Evolutionary conservation across 2,329 filamentous ascomycete genomes (phyloP).

Genomic region (Fusarium odoratissimum): DNA sequence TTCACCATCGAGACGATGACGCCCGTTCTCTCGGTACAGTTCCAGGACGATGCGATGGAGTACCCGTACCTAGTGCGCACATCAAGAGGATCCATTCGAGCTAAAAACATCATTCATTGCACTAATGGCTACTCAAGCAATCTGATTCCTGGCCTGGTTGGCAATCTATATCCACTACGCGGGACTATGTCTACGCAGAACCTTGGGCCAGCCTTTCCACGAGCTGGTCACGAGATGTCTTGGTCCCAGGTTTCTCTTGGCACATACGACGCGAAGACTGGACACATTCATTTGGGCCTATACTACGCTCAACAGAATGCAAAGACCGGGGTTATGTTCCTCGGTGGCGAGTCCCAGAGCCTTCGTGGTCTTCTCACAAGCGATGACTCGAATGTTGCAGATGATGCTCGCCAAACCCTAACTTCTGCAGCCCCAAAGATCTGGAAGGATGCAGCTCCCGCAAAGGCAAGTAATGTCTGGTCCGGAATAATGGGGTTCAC

Average conservation of each 20-base stretch:
- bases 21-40: constrained; percentile 41
- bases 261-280: constrained; percentile 61
- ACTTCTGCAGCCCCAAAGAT: constrained; percentile 52
- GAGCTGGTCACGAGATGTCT: constrained; percentile 49
- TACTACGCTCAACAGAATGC: constrained; percentile 47
- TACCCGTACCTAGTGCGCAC: constrained; percentile 58
- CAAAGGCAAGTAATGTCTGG: constrained; percentile 54
- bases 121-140: constrained; percentile 65
- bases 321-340: constrained; percentile 57
- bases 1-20: constrained; percentile 55
- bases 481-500: constrained; percentile 61
- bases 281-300: constrained; percentile 48
- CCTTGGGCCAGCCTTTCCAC: constrained; percentile 49
- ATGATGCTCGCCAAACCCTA: constrained; percentile 48
- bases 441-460: constrained; percentile 36
- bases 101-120: constrained; percentile 64
- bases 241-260: constrained; percentile 60
- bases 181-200: constrained; percentile 62
- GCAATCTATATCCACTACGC: constrained; percentile 56
- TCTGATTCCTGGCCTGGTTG: constrained; percentile 60
- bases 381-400: constrained; percentile 56
- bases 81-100: constrained; percentile 55
- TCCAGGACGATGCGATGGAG: constrained; percentile 18
- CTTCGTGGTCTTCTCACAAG: constrained; percentile 55
- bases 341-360: constrained; percentile 61